A percentile compares a stretch with the other conserved stretches of the same genome.
Conservation (phyloP, 2,329 filamentous ascomycete genomes). For the Zymoseptoria crescenta region DNA sequence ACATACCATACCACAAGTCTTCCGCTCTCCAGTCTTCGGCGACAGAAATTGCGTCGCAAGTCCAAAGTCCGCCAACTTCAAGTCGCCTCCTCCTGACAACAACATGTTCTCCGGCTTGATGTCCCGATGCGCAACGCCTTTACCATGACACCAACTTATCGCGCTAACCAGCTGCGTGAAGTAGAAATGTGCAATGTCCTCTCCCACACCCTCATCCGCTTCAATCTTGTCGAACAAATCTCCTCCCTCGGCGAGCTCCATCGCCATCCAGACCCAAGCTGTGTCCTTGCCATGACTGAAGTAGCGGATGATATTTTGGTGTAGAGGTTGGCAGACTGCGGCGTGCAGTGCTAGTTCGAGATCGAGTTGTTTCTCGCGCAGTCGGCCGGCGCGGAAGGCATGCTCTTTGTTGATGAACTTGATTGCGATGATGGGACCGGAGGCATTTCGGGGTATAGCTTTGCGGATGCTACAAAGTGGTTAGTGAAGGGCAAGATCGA, state of each 20-base stretch:
- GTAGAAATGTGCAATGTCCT: constrained; percentile 94
- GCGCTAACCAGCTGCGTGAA: constrained; percentile 87
- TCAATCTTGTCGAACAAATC: constrained; percentile 99
- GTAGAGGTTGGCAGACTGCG: constrained; percentile 58
- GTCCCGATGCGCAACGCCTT: constrained; percentile 80
- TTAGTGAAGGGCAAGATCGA: constrained; percentile 3
- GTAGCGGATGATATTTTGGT: constrained; percentile 90
- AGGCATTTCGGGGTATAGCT: constrained; percentile 63
- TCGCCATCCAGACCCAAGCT: constrained; percentile 93
- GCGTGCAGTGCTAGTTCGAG: constrained; percentile 89
- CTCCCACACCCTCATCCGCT: constrained; percentile 86
- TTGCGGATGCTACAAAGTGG: constrained; percentile 69
- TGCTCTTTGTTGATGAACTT: constrained; percentile 99
- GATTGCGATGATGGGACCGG: constrained; percentile 80
- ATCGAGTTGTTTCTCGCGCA: constrained; percentile 79
- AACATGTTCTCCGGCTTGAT: constrained; percentile 84
- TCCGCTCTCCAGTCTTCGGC: constrained; percentile 61
- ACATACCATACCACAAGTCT: constrained; percentile 81
- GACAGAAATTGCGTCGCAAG: constrained; percentile 90
- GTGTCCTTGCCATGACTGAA: constrained; percentile 79
- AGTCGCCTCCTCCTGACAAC: constrained; percentile 69
- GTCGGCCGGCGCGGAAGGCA: constrained; percentile 77
- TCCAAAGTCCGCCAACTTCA: constrained; percentile 96
- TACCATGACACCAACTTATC: constrained; percentile 91
- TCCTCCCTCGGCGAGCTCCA: constrained; percentile 92